Evolutionary conservation across 2,329 filamentous ascomycete species (phyloP).

Genomic region (Atkinsonella hypoxylon): DNA sequence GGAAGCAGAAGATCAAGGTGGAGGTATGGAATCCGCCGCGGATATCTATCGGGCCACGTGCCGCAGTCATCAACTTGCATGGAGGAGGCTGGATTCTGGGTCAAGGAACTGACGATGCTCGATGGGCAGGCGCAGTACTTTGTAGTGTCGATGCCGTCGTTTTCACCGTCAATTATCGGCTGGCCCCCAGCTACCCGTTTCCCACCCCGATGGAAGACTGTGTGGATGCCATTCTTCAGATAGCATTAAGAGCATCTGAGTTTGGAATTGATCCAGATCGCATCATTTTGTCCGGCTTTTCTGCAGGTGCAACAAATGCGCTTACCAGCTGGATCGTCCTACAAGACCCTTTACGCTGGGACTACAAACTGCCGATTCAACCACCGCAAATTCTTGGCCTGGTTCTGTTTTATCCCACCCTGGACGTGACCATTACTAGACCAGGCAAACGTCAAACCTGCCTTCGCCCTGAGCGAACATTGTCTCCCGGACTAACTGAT

Average conservation of each 20-base stretch:
- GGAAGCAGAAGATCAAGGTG: conserved; percentile 29
- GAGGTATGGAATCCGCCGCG: conserved; percentile 34
- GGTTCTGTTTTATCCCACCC: conserved; percentile 49
- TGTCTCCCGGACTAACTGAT: conserved; percentile 45
- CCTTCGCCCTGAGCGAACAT: conserved; percentile 41
- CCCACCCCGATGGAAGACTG: conserved; percentile 54
- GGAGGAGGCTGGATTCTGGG: conserved; percentile 57
- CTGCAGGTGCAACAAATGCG: conserved; percentile 46
- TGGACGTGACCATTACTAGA: conserved; percentile 48
- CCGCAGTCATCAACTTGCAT: conserved; percentile 54
- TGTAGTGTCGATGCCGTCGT: conserved; percentile 43
- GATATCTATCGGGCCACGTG: conserved; percentile 24
- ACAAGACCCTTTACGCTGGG: conserved; percentile 28
- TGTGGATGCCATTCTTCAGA: conserved; percentile 50
- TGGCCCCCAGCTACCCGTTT: conserved; percentile 53
- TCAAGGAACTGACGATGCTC: conserved; percentile 48
- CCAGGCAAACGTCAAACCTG: conserved; percentile 43
- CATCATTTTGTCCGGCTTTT: conserved; percentile 52
- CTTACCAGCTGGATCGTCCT: conserved; percentile 35
- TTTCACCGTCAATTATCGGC: conserved; percentile 55
- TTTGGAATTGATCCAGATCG: conserved; percentile 43
- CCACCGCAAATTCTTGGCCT: conserved; percentile 38
- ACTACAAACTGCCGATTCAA: conserved; percentile 25
- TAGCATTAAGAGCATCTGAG: conserved; percentile 42
- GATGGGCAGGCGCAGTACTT: conserved; percentile 44